Base-by-base conservation (phyloP, 106 monocot species). In the Narthecium ossifragum region DNA sequence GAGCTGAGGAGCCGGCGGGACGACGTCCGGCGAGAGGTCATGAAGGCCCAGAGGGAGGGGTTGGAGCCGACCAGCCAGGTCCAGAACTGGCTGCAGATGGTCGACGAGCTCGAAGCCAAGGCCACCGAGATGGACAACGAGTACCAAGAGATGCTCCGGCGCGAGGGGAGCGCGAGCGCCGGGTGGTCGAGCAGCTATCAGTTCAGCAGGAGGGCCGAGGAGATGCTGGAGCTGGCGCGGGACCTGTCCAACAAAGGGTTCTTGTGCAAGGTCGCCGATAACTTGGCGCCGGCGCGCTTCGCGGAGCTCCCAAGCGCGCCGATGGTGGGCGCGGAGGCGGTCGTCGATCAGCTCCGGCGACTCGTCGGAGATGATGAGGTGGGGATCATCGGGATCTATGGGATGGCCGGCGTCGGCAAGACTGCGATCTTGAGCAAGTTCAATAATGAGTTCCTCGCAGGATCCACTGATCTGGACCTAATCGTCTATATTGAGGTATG, bases 331-430 rank as follows among this genome's bases (percentile, higher is more conserved):
- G 17, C 17, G 17, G 12, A 8, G 3, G 15, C 3, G 17, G 17
- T 6, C 17, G 7, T 17, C 12, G 45, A 46, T 8, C 45, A 17
- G 45, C 45, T 46, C 45, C 7, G 3, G 17, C 7, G 12, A 6
- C 17, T 8, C 45, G 12, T 46, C 17, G 3, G 17, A 3, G 45
- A 46, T n/a, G 45, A 17, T 3, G 17, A 46, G 17, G 17, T 10
- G 11, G 7, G 45, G 9, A 46, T n/a, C 54, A 22, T 75, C 30
- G 75, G 69, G 8, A 58, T 75, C 23, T 48, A 48, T 8, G 75
- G 75, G 22, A 69, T 75, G 69, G 69, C 37, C 8, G 75, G 75
- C 0, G 57, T 75, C 14, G 75, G 75, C 8, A 75, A 75, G 56
- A 75, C 75, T 2, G 40, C 68, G 5, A 31, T 75, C 26, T 25